Evolutionary conservation across 2,329 filamentous ascomycete genomes (phyloP).

Genomic region (Colletotrichum incanum): DNA sequence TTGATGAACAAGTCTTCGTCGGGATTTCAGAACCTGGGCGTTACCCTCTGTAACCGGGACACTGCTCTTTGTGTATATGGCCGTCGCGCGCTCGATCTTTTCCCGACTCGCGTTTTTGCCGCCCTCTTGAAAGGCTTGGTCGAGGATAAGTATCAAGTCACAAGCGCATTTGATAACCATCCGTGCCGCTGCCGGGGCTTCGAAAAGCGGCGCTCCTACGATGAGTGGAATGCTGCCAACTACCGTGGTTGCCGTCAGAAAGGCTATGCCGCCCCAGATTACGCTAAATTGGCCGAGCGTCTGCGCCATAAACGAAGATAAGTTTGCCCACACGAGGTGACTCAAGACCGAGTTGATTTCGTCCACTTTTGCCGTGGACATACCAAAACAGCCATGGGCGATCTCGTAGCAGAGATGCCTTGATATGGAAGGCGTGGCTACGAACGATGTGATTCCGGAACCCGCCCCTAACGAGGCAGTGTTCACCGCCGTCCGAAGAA

Average conservation of each 20-base stretch:
- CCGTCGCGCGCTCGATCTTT: background rate
- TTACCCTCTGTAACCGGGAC: background rate
- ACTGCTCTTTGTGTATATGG: slow-evolving; percentile 6
- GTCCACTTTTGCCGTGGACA: slow-evolving; percentile 42
- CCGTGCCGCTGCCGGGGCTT: slow-evolving; percentile 27
- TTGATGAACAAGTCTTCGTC: slow-evolving; percentile 1
- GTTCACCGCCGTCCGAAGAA: slow-evolving; percentile 37
- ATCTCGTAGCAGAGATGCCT: slow-evolving; percentile 46
- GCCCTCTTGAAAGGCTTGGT: slow-evolving; percentile 10
- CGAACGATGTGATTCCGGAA: slow-evolving; percentile 42
- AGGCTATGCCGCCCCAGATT: slow-evolving; percentile 32
- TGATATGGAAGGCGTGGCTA: slow-evolving; percentile 46
- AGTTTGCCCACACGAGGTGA: slow-evolving; percentile 46
- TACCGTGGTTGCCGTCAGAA: slow-evolving; percentile 44
- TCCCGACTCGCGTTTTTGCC: slow-evolving; percentile 15
- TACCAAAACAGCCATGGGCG: slow-evolving; percentile 47
- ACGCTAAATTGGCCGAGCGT: slow-evolving; percentile 41
- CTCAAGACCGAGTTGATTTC: slow-evolving; percentile 45
- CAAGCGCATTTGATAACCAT: slow-evolving; percentile 41
- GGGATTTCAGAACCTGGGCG: background rate
- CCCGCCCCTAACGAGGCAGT: background rate
- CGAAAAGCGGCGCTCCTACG: slow-evolving; percentile 28
- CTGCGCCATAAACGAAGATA: slow-evolving; percentile 45
- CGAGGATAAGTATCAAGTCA: slow-evolving; percentile 35
- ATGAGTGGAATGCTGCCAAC: slow-evolving; percentile 45